These are phyloP conservation scores for Mollisiaceae sp. DNA, from an alignment of 2,329 filamentous ascomycete species.

Conservation along the genomic window DNA sequence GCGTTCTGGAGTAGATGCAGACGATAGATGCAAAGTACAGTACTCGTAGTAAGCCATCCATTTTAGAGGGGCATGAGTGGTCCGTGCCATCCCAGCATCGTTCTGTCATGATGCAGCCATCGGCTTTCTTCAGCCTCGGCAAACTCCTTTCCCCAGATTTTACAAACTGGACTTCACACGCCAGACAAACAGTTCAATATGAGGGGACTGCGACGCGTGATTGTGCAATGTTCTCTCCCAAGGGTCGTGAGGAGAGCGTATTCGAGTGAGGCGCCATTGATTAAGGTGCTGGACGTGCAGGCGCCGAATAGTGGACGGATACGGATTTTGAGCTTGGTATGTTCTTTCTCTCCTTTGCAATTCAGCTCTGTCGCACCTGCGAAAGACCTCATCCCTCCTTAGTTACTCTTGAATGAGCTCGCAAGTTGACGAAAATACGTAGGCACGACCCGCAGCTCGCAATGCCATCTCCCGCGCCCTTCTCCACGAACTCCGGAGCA, in stretches of 20 bases:
- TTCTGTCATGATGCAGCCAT: not conserved
- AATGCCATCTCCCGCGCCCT: constrained; percentile 89
- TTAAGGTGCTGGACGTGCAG: constrained; percentile 31
- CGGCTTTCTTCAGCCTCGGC: not conserved
- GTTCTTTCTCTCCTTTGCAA: not conserved
- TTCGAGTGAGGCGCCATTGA: constrained; percentile 23
- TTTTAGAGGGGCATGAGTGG: not conserved
- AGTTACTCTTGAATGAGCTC: no score
- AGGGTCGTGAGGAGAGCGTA: constrained; percentile 20
- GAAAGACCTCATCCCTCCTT: not conserved
- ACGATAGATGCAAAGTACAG: not conserved
- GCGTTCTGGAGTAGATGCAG: no score
- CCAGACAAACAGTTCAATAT: not conserved
- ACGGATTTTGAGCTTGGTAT: constrained; percentile 64
- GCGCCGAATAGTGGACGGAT: constrained; percentile 67
- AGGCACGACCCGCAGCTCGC: constrained; percentile 83
- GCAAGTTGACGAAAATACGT: constrained; percentile 52
- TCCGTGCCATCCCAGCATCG: constrained; percentile 1
- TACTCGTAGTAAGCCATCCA: not conserved
- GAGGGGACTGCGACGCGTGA: constrained; percentile 8
- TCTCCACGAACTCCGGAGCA: constrained; percentile 70
- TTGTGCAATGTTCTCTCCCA: constrained; percentile 8
- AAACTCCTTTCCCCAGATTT: constrained; percentile 17
- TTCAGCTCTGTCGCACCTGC: not conserved
- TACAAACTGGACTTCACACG: not conserved